These are phyloP conservation scores for Chlorociboria aeruginascens DNA, from an alignment of 495 filamentous ascomycete genomes.

Conservation along the genomic window DNA sequence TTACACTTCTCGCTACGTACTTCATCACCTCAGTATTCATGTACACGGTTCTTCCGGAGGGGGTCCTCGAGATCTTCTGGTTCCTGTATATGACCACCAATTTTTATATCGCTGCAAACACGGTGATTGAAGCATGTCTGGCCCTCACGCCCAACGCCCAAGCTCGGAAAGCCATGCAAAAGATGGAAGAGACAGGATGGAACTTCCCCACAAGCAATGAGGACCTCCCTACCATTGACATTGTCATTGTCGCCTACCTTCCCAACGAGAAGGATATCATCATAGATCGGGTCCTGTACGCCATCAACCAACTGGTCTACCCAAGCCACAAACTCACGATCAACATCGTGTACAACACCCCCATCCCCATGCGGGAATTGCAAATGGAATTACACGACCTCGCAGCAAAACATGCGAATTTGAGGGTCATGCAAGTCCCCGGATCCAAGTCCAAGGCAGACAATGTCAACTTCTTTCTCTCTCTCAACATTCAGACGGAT, in stretches of 20 bases:
- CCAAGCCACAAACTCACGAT: conserved; percentile 25
- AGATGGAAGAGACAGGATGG: conserved; percentile 24
- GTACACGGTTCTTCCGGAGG: conserved; percentile 22
- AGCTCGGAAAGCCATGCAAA: conserved; percentile 20
- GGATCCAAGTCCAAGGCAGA: conserved; percentile 29
- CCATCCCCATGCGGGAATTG: conserved; percentile 24
- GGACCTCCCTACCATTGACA: conserved; percentile 24
- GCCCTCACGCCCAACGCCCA: conserved; percentile 21
- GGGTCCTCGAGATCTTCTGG: conserved; percentile 3
- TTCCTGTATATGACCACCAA: conserved; percentile 6
- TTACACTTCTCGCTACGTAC: conserved; percentile 26
- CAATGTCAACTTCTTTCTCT: conserved; percentile 29
- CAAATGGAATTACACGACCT: conserved; percentile 22
- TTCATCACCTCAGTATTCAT: conserved; percentile 25
- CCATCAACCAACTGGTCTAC: conserved; percentile 27
- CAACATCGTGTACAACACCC: conserved; percentile 31
- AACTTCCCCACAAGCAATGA: conserved; percentile 25
- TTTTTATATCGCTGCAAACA: conserved; percentile 13
- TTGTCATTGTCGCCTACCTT: conserved; percentile 31
- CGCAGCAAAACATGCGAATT: conserved; percentile 12
- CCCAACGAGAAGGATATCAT: conserved; percentile 33
- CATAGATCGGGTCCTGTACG: conserved; percentile 26
- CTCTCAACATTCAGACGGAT: conserved; percentile 23
- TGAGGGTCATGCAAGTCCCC: conserved; percentile 26
- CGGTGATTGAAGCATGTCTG: conserved; percentile 27